These are phyloP conservation scores for Candida manassasensis DNA, from an alignment of 805 yeast genomes.

Conservation along the genomic window DNA sequence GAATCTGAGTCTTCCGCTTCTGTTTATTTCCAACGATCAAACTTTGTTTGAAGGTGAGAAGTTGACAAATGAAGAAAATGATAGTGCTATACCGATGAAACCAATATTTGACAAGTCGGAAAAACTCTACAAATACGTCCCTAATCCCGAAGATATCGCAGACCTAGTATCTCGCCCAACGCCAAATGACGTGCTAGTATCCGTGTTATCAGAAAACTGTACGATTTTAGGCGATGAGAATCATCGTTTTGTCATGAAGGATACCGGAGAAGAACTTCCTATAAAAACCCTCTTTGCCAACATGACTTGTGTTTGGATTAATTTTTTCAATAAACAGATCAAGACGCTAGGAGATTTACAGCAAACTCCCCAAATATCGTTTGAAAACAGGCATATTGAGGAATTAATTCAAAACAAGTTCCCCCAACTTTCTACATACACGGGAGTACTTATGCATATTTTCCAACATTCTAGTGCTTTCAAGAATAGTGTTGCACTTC, in stretches of 20 bases:
- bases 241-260: constrained; percentile 19
- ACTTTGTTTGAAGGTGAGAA: constrained; percentile 24
- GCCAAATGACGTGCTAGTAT: constrained; percentile 25
- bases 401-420: constrained; percentile 1
- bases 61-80: constrained; percentile 23
- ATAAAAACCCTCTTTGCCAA: constrained; percentile 25
- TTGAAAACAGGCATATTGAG: constrained; percentile 9
- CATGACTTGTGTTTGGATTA: constrained; percentile 26
- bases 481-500: constrained; percentile 12
- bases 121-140: constrained; percentile 23
- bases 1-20: constrained; percentile 7
- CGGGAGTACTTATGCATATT: background rate
- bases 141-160: constrained; percentile 30
- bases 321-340: constrained; percentile 20
- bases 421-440: background rate
- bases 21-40: constrained; percentile 28
- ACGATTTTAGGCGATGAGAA: constrained; percentile 24
- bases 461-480: constrained; percentile 9
- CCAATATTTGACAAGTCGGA: constrained; percentile 14
- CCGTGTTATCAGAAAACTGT: constrained; percentile 24
- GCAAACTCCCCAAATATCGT: constrained; percentile 5
- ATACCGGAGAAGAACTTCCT: constrained; percentile 6
- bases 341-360: constrained; percentile 13
- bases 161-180: constrained; percentile 28
- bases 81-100: constrained; percentile 30